Base-by-base conservation (phyloP, 768 basidiomycete species). In the Leccinum pellstonianum region DNA sequence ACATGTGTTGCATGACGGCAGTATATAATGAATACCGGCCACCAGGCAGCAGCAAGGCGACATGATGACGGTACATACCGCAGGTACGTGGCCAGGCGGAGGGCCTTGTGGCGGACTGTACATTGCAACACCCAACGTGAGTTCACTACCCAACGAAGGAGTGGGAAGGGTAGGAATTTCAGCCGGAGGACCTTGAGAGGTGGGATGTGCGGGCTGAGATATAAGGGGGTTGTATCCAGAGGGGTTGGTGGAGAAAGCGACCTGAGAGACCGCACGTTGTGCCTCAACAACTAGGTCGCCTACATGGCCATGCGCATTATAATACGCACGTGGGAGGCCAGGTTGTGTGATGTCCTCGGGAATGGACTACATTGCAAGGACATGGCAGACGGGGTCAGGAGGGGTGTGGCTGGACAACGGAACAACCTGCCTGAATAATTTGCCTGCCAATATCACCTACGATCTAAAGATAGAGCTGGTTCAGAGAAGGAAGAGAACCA, bases 311-410 rank as follows among this genome's bases (percentile, higher is more conserved):
- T 88, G 89, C 1, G 85, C 86, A 47, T 79, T 78, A 69, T 95
- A 98, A 61, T 87, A 79, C 12, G 83, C 79, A 17, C 94, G 82
- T 2, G 88, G 81, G 35, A 89, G 77, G 25, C 95, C 95, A 17
- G 93, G 93, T 54, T 87, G 84, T 0, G 92, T 93, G 19, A 77
- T 73, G n/a, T 90, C 87, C 60, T 91, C 84, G 1, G 92, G 86
- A 14, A 97, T 88, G 79, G 90, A 91, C 85, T 90, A 37, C n/a
- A 43, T 7, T 4, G 31, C 10, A 56, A 15, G 37, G 5, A 48
- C 12, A 52, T 33, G 60, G 12, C 35, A 11, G 52, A 29, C 15
- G 35, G 46, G 29, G 56, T 68, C 50, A 66, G 43, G 47, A 29
- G 21, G 14, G 8, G 19, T 38, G 25, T 23, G n/a, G 21, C 17